Percentiles rank a stretch among this genome's conserved stretches.
phyloP scores from a whole-genome alignment of 2,329 filamentous ascomycete genomes.

The Calonectria multiphialidica region DNA sequence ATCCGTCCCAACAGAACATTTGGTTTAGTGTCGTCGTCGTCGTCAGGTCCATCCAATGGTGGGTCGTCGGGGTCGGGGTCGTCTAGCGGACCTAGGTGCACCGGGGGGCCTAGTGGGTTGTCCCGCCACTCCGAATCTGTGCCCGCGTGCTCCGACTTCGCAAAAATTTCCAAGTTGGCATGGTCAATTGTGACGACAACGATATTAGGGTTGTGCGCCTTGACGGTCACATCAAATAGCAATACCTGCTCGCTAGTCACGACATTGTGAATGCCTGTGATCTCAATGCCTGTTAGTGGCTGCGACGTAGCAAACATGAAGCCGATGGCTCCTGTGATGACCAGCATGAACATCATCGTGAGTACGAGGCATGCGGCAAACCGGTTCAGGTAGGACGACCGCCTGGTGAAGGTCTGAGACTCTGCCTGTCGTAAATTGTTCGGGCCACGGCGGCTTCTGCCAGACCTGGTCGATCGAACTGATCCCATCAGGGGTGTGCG shows the following conservation, averaged over 20 bases:
- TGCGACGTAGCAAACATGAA: conserved; percentile 95
- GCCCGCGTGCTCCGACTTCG: conserved; percentile 92
- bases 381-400: conserved; percentile 74
- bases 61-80: conserved; percentile 52
- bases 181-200: conserved; percentile 88
- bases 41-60: conserved; percentile 70
- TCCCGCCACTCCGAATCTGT: conserved; percentile 73
- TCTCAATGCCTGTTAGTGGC: conserved; percentile 81
- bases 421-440: conserved; percentile 78
- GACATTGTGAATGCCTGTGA: conserved; percentile 88
- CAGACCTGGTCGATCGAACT: conserved; percentile 69
- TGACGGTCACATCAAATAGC: conserved; percentile 91
- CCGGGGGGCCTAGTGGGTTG: conserved; percentile 42
- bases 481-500: conserved; percentile 80
- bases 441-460: conserved; percentile 67
- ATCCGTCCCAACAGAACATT: conserved; percentile 95
- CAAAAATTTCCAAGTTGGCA: conserved; percentile 93
- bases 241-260: conserved; percentile 94
- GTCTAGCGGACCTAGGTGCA: conserved; percentile 43
- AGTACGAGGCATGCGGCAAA: conserved; percentile 90
- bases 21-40: conserved; percentile 69
- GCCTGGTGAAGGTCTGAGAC: conserved; percentile 74
- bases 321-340: conserved; percentile 86
- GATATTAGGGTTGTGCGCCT: conserved; percentile 92
- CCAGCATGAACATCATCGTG: conserved; percentile 82